phyloP scores from a whole-genome alignment of 768 basidiomycete genomes.

The Hypholoma sublateritium region DNA sequence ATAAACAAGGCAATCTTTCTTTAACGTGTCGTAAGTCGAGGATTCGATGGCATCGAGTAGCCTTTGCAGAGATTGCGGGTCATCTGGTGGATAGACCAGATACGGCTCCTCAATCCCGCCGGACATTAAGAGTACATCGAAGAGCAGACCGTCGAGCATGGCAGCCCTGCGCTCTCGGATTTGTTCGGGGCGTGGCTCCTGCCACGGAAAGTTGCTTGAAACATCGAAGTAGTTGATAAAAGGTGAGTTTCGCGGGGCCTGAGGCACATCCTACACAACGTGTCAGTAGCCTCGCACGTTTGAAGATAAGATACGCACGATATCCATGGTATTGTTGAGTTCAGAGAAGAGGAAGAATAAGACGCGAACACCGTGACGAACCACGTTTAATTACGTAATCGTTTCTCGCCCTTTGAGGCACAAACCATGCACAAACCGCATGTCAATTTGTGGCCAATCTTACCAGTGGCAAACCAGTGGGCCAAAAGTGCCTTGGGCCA shows the following conservation, averaged over 20 bases:
- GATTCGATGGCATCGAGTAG: slow-evolving; percentile 61
- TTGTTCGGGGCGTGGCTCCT: slow-evolving; percentile 46
- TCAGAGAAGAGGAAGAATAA: neutral
- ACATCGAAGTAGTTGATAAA: slow-evolving; percentile 51
- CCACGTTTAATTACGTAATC: slow-evolving; percentile 1
- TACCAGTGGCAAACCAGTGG: too few species aligned
- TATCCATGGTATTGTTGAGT: slow-evolving; percentile 17
- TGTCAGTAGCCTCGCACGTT: neutral
- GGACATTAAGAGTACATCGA: slow-evolving; percentile 68
- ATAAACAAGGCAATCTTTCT: slow-evolving; percentile 80
- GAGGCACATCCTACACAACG: slow-evolving; percentile 18
- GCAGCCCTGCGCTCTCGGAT: slow-evolving; percentile 63
- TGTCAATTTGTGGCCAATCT: too few species aligned
- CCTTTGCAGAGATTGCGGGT: slow-evolving; percentile 48
- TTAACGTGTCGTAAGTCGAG: slow-evolving; percentile 70
- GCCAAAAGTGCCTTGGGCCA: too few species aligned
- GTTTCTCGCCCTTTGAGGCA: neutral
- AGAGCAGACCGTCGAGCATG: slow-evolving; percentile 65
- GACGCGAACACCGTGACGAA: neutral
- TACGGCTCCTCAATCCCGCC: slow-evolving; percentile 63
- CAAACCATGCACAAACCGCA: neutral
- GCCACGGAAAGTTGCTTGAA: slow-evolving; percentile 60
- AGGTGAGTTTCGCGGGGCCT: slow-evolving; percentile 18
- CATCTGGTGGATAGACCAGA: slow-evolving; percentile 67
- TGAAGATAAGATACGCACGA: slow-evolving; percentile 15